Evolutionary conservation across 148 eudicot species (phyloP).

Genomic region (Heliamphora exappendiculata): DNA sequence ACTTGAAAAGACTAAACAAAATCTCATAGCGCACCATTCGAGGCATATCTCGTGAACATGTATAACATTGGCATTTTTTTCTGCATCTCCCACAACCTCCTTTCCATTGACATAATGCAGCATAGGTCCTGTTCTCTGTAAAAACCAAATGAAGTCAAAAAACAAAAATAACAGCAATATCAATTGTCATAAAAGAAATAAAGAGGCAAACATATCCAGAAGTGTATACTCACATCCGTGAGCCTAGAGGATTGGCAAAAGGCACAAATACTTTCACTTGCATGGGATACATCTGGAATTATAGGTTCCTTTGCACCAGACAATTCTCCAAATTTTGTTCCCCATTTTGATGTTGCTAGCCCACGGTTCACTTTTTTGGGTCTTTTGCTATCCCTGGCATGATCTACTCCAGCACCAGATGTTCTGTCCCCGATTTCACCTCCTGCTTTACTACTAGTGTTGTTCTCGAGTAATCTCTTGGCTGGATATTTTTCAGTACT

Average conservation of each 20-base stretch:
- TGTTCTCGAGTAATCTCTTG: constrained; percentile 27
- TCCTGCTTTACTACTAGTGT: constrained; percentile 10
- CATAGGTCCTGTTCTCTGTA: constrained; percentile 67
- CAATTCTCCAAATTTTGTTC: constrained; percentile 15
- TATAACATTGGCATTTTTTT: constrained; percentile 30
- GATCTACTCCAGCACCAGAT: constrained; percentile 3
- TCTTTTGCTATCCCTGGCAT: constrained; percentile 34
- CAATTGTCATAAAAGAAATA: neutral
- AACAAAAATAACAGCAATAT: neutral
- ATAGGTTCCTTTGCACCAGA: constrained; percentile 14
- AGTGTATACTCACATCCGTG: constrained; percentile 31
- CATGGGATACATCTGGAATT: constrained; percentile 11
- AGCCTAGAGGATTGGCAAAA: constrained; percentile 59
- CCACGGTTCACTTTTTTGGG: constrained; percentile 35
- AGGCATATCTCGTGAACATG: constrained; percentile 72
- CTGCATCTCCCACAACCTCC: constrained; percentile 46
- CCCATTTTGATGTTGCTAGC: constrained; percentile 18
- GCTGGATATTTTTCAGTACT: constrained; percentile 14
- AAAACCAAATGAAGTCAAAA: constrained; percentile 4
- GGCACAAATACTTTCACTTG: constrained; percentile 40
- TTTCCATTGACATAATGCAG: constrained; percentile 64
- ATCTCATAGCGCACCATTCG: constrained; percentile 53
- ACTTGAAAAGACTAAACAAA: neutral
- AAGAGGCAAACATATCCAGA: neutral
- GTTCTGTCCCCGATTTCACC: constrained; percentile 7